These are phyloP conservation scores for Claviceps spartinae DNA, from an alignment of 2,329 filamentous ascomycete species.

Conservation along the genomic window DNA sequence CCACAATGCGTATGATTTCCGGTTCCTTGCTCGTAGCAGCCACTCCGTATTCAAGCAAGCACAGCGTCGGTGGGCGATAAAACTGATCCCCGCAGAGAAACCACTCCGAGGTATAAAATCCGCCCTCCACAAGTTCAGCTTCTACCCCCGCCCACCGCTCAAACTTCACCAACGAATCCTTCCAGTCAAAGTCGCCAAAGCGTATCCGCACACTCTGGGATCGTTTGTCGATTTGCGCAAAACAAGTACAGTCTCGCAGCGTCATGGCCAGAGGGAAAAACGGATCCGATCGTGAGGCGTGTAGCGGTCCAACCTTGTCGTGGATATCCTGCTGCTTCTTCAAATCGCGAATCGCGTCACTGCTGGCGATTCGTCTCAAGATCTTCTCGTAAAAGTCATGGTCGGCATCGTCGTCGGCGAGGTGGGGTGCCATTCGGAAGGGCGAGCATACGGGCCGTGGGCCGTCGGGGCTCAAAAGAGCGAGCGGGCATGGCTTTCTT, in stretches of 20 bases:
- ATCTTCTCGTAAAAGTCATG: conserved; percentile 15
- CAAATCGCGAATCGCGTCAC: conserved; percentile 21
- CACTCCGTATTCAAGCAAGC: conserved; percentile 9
- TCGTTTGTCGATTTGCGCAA: conserved; percentile 40
- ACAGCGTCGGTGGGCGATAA: conserved; percentile 24
- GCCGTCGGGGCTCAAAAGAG: conserved; percentile 41
- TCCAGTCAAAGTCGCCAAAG: conserved; percentile 66
- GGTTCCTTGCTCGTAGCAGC: conserved; percentile 4
- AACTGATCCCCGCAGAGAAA: conserved; percentile 20
- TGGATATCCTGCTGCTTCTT: conserved; percentile 25
- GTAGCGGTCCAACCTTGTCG: conserved; percentile 31
- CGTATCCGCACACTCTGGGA: conserved; percentile 35
- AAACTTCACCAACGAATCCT: conserved; percentile 52
- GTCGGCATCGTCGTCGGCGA: conserved; percentile 16
- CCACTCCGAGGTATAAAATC: conserved; percentile 49
- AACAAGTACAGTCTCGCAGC: conserved; percentile 65
- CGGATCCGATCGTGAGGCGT: conserved; percentile 24
- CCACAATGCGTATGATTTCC: conserved; percentile 11
- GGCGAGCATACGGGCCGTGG: conserved; percentile 29
- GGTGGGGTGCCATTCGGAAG: conserved; percentile 24
- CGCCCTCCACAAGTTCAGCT: conserved; percentile 45
- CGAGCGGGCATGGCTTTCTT: conserved; percentile 48
- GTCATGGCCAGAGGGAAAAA: conserved; percentile 63
- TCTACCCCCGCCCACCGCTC: conserved; percentile 57
- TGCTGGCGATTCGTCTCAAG: conserved; percentile 18